Base-by-base conservation (phyloP, 805 yeast species). In the Candida glaebosa region DNA sequence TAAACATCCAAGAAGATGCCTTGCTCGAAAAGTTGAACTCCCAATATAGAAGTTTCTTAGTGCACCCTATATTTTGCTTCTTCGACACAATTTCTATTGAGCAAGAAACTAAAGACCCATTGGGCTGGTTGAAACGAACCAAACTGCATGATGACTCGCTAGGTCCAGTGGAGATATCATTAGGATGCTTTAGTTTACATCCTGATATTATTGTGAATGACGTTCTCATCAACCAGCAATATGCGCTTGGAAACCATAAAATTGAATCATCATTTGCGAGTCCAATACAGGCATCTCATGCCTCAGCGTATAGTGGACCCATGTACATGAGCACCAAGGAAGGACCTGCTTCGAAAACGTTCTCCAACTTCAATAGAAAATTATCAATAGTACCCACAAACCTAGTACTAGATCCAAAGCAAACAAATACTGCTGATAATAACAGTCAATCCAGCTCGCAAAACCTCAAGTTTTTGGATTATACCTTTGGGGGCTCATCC, bases 51-150 rank as follows among this genome's bases (percentile, higher is more conserved):
- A 53, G 63, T 7, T 71, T 73, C 52, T 49, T 65, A 32, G 43
- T 77, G 5, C 84, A 82, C 49, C 81, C 82, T 1, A 67, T 73
- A 34, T 59, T 78, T 30, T 44, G 69, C 3, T 38, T 43, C 8
- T 55, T 59, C 12, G 57, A 65, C 1, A 47, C 61, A 19, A 16
- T 44, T 6, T 35, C 52, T 4, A 22, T 47, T 3, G 46, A 50
- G 12, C 42, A 41, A 14, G 65, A 60, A 39, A 39, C 49, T 2
- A 37, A 43, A 14, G 37, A 44, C 35, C 61, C 62, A 1, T 38
- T 52, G 5, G 22, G 42, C 5, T 60, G 64, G 64, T 32, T 60
- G 18, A 33, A 41, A 3, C 48, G 50, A 19, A 48, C 43, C 9
- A 39, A 40, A 20, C 18, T n/a, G 10, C 40, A 42, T 8, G 48